Conservation (phyloP, 2,329 filamentous ascomycete genomes). For the Cercospora canescens region DNA sequence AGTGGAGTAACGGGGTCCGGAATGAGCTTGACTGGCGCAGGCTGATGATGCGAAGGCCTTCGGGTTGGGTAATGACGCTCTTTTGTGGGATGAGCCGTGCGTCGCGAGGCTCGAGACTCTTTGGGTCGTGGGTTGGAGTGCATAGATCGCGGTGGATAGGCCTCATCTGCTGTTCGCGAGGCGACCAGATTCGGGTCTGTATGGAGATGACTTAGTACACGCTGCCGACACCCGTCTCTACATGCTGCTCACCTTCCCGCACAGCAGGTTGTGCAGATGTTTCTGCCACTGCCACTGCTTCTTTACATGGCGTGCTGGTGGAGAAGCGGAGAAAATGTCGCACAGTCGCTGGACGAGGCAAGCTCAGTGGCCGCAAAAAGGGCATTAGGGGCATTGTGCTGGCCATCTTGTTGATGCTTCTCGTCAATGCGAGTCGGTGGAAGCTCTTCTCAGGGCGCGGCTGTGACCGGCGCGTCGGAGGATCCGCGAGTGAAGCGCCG, state of each 20-base stretch:
- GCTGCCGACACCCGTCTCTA: neutral
- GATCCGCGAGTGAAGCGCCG: constrained; percentile 2
- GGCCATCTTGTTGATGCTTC: constrained; percentile 34
- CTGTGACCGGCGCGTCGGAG: constrained; percentile 1
- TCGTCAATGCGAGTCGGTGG: constrained; percentile 10
- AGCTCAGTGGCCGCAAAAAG: constrained; percentile 43
- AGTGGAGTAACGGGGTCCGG: constrained; percentile 28
- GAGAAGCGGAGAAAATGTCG: constrained; percentile 45
- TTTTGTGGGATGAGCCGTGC: constrained; percentile 35
- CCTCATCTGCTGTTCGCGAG: constrained; percentile 34
- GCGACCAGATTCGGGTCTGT: constrained; percentile 36
- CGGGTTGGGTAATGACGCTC: constrained; percentile 37
- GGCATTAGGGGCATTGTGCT: constrained; percentile 38
- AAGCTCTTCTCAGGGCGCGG: neutral
- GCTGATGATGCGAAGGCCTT: constrained; percentile 27
- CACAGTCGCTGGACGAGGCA: constrained; percentile 39
- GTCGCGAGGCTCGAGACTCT: constrained; percentile 37
- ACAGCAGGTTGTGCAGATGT: neutral
- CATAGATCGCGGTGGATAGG: constrained; percentile 35
- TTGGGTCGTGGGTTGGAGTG: constrained; percentile 38
- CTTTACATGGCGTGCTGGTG: constrained; percentile 29
- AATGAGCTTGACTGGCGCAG: constrained; percentile 24
- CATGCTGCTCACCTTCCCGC: constrained; percentile 10
- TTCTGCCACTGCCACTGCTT: constrained; percentile 29
- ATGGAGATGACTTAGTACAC: neutral